Conservation (phyloP, 305 asterid species). For the Fraxinus sp. region DNA sequence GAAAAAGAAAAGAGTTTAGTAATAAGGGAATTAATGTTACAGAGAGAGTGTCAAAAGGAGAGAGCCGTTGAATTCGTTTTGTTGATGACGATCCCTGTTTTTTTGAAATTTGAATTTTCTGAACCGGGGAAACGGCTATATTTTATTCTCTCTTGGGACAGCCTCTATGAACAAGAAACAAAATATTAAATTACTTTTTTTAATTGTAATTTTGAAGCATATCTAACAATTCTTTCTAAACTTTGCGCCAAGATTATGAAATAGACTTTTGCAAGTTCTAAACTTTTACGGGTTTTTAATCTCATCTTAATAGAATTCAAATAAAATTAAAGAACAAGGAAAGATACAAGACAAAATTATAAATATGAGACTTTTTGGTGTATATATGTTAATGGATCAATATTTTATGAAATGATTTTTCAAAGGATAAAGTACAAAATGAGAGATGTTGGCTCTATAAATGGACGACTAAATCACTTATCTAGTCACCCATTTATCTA, state of each 20-base stretch:
- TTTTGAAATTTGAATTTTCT: slow-evolving; percentile 29
- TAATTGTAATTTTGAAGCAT: background rate
- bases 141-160: background rate
- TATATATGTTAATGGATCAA: no score
- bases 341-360: no score
- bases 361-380: no score
- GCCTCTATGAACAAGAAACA: background rate
- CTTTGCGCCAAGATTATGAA: no score
- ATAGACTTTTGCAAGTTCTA: no score
- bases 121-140: slow-evolving; percentile 13
- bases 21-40: background rate
- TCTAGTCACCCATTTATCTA: background rate
- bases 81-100: slow-evolving; percentile 18
- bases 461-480: background rate
- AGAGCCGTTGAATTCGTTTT: slow-evolving; percentile 12
- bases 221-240: no score
- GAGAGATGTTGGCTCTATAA: background rate
- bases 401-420: background rate
- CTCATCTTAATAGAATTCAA: background rate
- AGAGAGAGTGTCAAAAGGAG: slow-evolving; percentile 9
- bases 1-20: slow-evolving; percentile 1
- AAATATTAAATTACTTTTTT: no score
- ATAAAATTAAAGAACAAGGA: no score
- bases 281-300: background rate
- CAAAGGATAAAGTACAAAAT: background rate